A percentile compares a stretch with the other conserved stretches of the same genome.
phyloP scores from a whole-genome alignment of 805 yeast genomes.

The Yamadazyma akitaensis region DNA sequence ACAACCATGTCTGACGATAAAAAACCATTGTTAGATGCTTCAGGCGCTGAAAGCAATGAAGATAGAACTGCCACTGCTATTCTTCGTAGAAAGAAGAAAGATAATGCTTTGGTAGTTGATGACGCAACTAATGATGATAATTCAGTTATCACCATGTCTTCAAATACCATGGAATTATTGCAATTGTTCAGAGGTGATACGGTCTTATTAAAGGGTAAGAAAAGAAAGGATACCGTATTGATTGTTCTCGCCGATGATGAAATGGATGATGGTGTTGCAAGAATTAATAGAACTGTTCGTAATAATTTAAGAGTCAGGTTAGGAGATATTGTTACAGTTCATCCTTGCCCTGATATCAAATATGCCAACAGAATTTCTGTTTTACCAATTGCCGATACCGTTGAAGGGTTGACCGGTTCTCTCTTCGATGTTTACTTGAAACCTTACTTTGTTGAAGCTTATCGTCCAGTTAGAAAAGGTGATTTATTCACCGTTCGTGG shows the following conservation, averaged over 20 bases:
- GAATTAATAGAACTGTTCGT: conserved; percentile 94
- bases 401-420: conserved; percentile 96
- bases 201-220: conserved; percentile 94
- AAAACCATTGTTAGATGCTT: conserved; percentile 49
- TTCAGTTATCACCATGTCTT: conserved; percentile 91
- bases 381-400: conserved; percentile 95
- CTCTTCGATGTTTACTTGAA: conserved; percentile 93
- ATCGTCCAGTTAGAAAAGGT: conserved; percentile 97
- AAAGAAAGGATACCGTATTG: conserved; percentile 94
- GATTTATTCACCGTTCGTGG: conserved; percentile 96
- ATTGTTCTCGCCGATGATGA: conserved; percentile 96
- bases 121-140: conserved; percentile 97
- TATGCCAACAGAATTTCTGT: conserved; percentile 94
- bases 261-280: conserved; percentile 90
- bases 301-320: conserved; percentile 90
- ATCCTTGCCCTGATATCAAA: conserved; percentile 97
- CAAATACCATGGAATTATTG: conserved; percentile 90
- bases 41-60: conserved; percentile 60
- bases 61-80: conserved; percentile 93
- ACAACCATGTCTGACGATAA: conserved; percentile 12
- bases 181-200: conserved; percentile 98
- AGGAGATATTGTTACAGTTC: conserved; percentile 88
- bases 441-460: conserved; percentile 98
- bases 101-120: conserved; percentile 89
- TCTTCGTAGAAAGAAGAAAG: conserved; percentile 95